A percentile compares a stretch with the other conserved stretches of the same genome.
Evolutionary conservation across 352 stramenopile genomes (phyloP).

Genomic region (Phytopythium helicoides): DNA sequence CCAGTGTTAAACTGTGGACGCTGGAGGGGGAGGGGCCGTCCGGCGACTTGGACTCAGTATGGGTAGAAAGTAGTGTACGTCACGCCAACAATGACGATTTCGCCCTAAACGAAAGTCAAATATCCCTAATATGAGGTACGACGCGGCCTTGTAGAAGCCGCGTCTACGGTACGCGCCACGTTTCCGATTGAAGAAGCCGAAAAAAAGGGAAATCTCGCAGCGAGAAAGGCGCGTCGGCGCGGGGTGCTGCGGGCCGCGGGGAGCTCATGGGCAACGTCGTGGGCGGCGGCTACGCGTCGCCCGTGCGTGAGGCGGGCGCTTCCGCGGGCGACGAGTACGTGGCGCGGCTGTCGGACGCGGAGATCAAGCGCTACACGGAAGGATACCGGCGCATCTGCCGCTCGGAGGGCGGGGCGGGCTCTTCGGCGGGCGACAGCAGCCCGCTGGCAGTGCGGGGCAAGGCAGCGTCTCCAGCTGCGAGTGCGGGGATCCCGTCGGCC

Average conservation of each 20-base stretch:
- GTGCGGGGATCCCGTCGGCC: conserved; percentile 1
- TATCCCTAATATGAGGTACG: too few species aligned
- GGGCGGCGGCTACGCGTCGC: conserved; percentile 38
- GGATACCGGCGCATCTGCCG: conserved; percentile 72
- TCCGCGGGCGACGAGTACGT: conserved; percentile 39
- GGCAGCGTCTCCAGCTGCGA: too few species aligned
- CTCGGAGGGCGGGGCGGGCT: conserved; percentile 20
- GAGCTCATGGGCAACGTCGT: conserved; percentile 67
- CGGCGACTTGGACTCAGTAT: too few species aligned
- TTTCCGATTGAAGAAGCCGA: too few species aligned
- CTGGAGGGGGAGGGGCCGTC: too few species aligned
- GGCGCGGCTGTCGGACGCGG: conserved; percentile 44
- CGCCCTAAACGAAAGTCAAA: too few species aligned
- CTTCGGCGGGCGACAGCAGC: conserved; percentile 15
- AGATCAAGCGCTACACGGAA: conserved; percentile 71
- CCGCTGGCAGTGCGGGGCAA: neutral
- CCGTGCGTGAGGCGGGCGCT: conserved; percentile 8
- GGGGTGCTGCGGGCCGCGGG: neutral
- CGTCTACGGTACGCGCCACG: too few species aligned
- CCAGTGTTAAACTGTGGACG: neutral
- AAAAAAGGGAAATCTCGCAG: too few species aligned
- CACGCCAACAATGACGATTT: too few species aligned
- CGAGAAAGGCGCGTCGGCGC: neutral
- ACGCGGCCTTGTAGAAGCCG: too few species aligned
- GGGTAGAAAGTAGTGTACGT: too few species aligned